Evolutionary conservation across 179 eudicot species (phyloP).

Genomic region (Monotropa hypopitys): DNA sequence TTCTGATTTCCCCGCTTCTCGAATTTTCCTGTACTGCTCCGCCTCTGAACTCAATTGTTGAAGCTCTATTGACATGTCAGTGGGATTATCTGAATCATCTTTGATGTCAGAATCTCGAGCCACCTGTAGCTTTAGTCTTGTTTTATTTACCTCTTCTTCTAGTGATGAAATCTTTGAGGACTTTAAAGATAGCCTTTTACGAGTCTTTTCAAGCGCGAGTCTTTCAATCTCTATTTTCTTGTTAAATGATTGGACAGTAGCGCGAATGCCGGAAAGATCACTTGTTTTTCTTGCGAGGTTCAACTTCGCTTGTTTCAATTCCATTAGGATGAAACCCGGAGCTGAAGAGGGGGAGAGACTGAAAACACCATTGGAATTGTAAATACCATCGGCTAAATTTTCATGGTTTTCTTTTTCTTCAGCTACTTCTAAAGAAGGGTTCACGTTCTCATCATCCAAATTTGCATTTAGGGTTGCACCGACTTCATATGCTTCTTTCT

Average conservation of each 20-base stretch:
- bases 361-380: constrained; percentile 11
- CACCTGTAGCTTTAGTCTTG: constrained; percentile 31
- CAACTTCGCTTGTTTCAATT: constrained; percentile 75
- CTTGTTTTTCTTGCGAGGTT: constrained; percentile 67
- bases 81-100: constrained; percentile 16
- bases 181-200: constrained; percentile 52
- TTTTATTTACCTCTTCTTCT: constrained; percentile 50
- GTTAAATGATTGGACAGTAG: constrained; percentile 56
- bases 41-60: constrained; percentile 60
- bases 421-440: constrained; percentile 11
- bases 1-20: constrained; percentile 55
- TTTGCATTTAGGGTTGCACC: constrained; percentile 13
- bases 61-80: constrained; percentile 44
- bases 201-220: constrained; percentile 61
- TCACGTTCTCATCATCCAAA: constrained; percentile 8
- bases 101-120: constrained; percentile 17
- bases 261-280: constrained; percentile 76
- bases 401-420: constrained; percentile 35
- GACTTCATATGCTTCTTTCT: constrained; percentile 40
- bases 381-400: constrained; percentile 15
- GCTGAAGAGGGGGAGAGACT: constrained; percentile 26
- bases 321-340: constrained; percentile 59
- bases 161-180: constrained; percentile 50
- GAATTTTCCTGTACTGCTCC: constrained; percentile 57
- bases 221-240: constrained; percentile 71